Base-by-base conservation (phyloP, 139 green algal genomes). In the Gonium pectorale region DNA sequence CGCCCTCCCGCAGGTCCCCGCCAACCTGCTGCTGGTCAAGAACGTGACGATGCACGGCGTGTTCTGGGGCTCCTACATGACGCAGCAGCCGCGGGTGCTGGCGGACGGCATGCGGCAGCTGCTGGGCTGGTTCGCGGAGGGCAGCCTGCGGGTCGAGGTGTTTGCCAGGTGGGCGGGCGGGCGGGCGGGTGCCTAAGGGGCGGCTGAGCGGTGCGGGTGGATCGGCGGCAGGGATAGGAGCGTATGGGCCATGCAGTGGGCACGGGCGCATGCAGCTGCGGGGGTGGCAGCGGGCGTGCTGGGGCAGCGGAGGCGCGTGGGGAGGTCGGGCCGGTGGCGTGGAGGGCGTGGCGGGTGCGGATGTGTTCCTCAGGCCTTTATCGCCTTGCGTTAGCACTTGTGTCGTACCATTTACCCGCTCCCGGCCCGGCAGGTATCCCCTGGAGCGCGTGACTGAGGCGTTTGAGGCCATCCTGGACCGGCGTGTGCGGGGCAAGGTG, bases 1-100 rank as follows among this genome's bases (percentile, higher is more conserved):
- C 17, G 4, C 66, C 15, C 66, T 35, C 3, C 26, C n/a, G n/a
- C 86, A 89, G 62, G 90, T 97, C 35, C 68, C 90, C n/a, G 87
- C 95, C 41, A 98, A 98, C 90, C 90, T 97, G 31, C 86, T 92
- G 15, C 88, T 97, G 64, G 95, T 98, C 0, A 98, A 98, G 90
- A 98, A 98, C 86, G 81, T 93, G 26, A 98, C 95, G 9, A 56
- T 95, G 49, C 94, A 96, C 83, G 95, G 95, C 29, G 41, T 97
- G 27, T 98, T 95, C 72, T 97, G 95, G 95, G 95, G 95, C 33
- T 88, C 67, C 43, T 96, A 97, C 90, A 87, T 94, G 85, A 59
- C 86, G 67, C 51, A 94, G 43, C 21, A 87, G 21, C 95, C 95
- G 1, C 66, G 74, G 1, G 70, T 94, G 46, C 92, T 97, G 68